These are phyloP conservation scores for Clohesyomyces aquaticus DNA, from an alignment of 495 filamentous ascomycete genomes.

Conservation along the genomic window DNA sequence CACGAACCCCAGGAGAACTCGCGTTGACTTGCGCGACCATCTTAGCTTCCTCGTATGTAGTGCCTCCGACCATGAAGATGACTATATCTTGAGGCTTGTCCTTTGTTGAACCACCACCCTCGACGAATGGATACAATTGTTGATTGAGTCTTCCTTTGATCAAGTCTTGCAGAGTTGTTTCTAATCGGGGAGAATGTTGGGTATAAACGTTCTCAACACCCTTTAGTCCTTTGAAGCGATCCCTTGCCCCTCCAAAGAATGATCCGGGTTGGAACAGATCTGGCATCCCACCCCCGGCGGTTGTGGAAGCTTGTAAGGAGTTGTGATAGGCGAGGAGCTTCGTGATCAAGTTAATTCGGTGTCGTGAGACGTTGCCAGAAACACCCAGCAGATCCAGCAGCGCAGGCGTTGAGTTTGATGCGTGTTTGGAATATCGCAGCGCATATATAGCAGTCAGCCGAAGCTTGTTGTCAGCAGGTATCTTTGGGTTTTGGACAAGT, in stretches of 20 bases:
- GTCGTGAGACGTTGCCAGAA: slow-evolving; percentile 70
- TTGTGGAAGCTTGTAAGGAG: slow-evolving; percentile 70
- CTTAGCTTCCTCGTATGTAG: slow-evolving; percentile 96
- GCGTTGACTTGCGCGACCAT: slow-evolving; percentile 91
- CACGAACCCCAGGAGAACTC: slow-evolving; percentile 80
- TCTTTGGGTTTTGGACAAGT: slow-evolving; percentile 73
- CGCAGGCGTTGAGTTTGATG: slow-evolving; percentile 75
- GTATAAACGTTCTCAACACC: slow-evolving; percentile 99
- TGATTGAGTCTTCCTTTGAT: slow-evolving; percentile 87
- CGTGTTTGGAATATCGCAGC: slow-evolving; percentile 85
- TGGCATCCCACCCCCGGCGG: slow-evolving; percentile 69
- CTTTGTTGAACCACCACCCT: slow-evolving; percentile 77
- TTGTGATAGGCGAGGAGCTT: slow-evolving; percentile 81
- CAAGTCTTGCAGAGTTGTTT: slow-evolving; percentile 84
- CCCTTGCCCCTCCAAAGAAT: slow-evolving; percentile 86
- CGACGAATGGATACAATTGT: slow-evolving; percentile 87
- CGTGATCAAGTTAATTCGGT: slow-evolving; percentile 71
- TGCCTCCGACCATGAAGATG: slow-evolving; percentile 89
- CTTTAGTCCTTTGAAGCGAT: slow-evolving; percentile 91
- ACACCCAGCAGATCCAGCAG: slow-evolving; percentile 84
- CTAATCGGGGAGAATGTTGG: slow-evolving; percentile 88
- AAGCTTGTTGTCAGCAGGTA: slow-evolving; percentile 79
- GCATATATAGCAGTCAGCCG: slow-evolving; percentile 89
- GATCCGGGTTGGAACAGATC: slow-evolving; percentile 91
- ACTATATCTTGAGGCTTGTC: slow-evolving; percentile 98